A percentile compares a stretch with the other conserved stretches of the same genome.
Conservation (phyloP, 2,329 filamentous ascomycete genomes). For the Samsoniella hepiali region DNA sequence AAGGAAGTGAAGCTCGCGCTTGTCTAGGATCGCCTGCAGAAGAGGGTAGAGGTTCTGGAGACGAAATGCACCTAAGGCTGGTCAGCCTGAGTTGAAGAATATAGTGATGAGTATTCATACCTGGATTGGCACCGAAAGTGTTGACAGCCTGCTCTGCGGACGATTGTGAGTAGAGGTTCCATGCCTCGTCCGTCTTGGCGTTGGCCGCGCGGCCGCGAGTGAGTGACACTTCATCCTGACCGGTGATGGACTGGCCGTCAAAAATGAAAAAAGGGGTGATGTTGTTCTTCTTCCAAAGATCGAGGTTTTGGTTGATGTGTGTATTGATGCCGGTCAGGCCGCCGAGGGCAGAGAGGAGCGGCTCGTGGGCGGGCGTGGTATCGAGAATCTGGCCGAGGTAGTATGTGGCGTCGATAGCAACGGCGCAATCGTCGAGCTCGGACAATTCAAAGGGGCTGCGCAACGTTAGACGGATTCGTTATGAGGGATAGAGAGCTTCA, state of each 20-base stretch:
- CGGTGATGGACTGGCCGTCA: slow-evolving; percentile 77
- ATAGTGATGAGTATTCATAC: slow-evolving; percentile 46
- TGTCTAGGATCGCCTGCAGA: slow-evolving; percentile 69
- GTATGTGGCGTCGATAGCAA: slow-evolving; percentile 86
- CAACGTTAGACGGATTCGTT: slow-evolving; percentile 19
- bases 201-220: slow-evolving; percentile 64
- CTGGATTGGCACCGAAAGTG: slow-evolving; percentile 76
- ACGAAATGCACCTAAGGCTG: slow-evolving; percentile 61
- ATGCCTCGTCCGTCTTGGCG: slow-evolving; percentile 72
- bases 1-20: slow-evolving; percentile 68
- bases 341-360: slow-evolving; percentile 83
- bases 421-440: slow-evolving; percentile 68
- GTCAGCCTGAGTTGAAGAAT: neutral
- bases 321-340: slow-evolving; percentile 77
- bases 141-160: slow-evolving; percentile 76
- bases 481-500: slow-evolving; percentile 4
- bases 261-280: slow-evolving; percentile 89
- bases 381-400: slow-evolving; percentile 80
- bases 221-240: slow-evolving; percentile 67
- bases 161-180: slow-evolving; percentile 80
- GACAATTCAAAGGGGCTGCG: slow-evolving; percentile 59
- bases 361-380: slow-evolving; percentile 69
- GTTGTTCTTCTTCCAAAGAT: slow-evolving; percentile 64
- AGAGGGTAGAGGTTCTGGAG: slow-evolving; percentile 72
- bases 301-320: slow-evolving; percentile 74